Conservation (phyloP, 176 grass and related monocot genomes). For the Themeda triandra region DNA sequence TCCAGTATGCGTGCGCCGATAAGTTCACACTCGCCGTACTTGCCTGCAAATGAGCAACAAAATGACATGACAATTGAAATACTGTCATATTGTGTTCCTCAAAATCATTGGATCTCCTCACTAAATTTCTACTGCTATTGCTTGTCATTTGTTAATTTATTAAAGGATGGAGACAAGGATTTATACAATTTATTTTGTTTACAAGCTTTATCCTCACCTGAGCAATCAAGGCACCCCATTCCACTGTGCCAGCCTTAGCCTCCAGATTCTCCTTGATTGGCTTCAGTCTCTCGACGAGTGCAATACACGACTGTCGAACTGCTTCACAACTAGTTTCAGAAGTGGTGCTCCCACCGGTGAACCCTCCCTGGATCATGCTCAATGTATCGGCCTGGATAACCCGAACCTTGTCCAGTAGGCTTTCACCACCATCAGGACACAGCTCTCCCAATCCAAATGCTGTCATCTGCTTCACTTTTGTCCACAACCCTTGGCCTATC, state of each 20-base stretch:
- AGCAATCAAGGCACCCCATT: conserved; percentile 59
- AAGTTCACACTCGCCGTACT: conserved; percentile 49
- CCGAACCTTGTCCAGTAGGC: conserved; percentile 61
- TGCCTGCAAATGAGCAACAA: conserved; percentile 41
- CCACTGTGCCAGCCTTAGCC: conserved; percentile 30
- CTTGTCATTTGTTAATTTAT: background rate
- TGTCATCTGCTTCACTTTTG: conserved; percentile 85
- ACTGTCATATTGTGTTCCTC: background rate
- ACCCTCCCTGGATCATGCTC: conserved; percentile 70
- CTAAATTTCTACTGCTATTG: background rate
- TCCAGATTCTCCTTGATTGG: conserved; percentile 66
- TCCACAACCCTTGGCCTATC: conserved; percentile 84
- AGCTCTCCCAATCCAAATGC: conserved; percentile 58
- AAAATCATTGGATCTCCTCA: background rate
- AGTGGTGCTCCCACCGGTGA: conserved; percentile 74
- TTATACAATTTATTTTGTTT: background rate
- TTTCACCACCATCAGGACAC: conserved; percentile 32
- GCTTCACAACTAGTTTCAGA: conserved; percentile 85
- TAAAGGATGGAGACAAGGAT: background rate
- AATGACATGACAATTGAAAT: background rate
- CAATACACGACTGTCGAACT: conserved; percentile 40
- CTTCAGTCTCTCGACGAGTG: conserved; percentile 62
- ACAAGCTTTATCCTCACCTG: conserved; percentile 36
- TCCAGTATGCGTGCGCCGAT: conserved; percentile 56
- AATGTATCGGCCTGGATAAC: conserved; percentile 78